These are phyloP conservation scores for Silene noctiflora DNA, from an alignment of 179 eudicot genomes.

Conservation along the genomic window DNA sequence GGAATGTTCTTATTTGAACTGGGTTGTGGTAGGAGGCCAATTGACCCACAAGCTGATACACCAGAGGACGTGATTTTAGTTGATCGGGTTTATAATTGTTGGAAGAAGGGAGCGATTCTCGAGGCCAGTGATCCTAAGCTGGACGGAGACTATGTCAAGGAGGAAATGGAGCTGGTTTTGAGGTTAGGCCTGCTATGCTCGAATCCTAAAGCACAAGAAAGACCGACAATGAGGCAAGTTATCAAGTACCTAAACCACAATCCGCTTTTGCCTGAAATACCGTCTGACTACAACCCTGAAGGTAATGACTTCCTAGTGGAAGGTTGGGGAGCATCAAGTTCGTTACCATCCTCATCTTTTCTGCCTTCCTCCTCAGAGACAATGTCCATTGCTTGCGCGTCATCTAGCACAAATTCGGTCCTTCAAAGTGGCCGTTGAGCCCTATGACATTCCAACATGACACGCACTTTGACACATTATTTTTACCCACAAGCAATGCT, in stretches of 20 bases:
- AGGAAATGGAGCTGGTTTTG: slow-evolving; percentile 35
- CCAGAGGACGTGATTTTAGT: slow-evolving; percentile 13
- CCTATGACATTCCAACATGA: too few relatives aligned
- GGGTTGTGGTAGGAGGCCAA: slow-evolving; percentile 30
- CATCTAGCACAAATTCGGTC: slow-evolving; percentile 18
- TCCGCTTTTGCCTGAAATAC: slow-evolving; percentile 23
- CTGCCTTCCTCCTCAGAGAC: too few relatives aligned
- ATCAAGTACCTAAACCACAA: slow-evolving; percentile 18
- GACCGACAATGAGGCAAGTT: slow-evolving; percentile 39
- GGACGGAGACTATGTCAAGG: slow-evolving; percentile 3
- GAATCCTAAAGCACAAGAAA: slow-evolving; percentile 25
- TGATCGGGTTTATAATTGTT: slow-evolving; percentile 26
- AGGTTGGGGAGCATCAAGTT: background rate
- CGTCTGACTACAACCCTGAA: slow-evolving; percentile 15
- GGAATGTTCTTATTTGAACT: slow-evolving; percentile 34
- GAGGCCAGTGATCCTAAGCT: slow-evolving; percentile 23
- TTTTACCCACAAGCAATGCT: too few relatives aligned
- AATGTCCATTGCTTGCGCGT: background rate
- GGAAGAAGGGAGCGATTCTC: slow-evolving; percentile 28
- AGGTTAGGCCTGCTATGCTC: slow-evolving; percentile 31
- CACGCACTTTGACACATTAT: too few relatives aligned
- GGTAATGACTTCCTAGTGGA: background rate
- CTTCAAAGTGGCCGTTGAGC: background rate
- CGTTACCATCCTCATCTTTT: background rate
- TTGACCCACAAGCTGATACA: slow-evolving; percentile 5